phyloP scores from a whole-genome alignment of 305 asterid species.

The Ajuga reptans region DNA sequence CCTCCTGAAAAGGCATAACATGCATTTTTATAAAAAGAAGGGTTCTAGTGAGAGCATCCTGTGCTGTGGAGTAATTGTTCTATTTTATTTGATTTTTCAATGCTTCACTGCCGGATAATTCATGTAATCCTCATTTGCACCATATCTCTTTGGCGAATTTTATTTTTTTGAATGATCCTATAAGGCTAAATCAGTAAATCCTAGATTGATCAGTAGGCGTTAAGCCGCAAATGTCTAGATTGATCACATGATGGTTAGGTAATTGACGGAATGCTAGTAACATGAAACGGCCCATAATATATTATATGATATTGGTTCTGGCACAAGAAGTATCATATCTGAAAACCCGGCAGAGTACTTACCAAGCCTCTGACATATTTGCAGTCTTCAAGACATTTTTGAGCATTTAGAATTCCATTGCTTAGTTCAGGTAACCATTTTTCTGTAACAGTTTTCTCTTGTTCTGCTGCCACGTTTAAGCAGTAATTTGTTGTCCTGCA shows the following conservation, averaged over 20 bases:
- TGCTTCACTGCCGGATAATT: not conserved
- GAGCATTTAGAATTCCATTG: slow-evolving; percentile 65
- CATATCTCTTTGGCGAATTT: too few relatives aligned
- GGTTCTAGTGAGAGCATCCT: not conserved
- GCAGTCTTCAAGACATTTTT: slow-evolving; percentile 82
- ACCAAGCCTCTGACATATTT: slow-evolving; percentile 90
- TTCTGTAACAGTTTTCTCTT: slow-evolving; percentile 67
- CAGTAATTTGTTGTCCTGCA: slow-evolving; percentile 88
- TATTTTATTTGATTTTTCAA: not conserved
- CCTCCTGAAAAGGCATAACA: not conserved
- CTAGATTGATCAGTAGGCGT: not conserved
- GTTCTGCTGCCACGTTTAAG: slow-evolving; percentile 75
- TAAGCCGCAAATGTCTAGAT: not conserved
- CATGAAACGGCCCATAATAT: slow-evolving; percentile 2
- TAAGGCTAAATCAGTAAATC: not conserved
- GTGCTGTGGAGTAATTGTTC: not conserved
- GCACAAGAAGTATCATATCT: not conserved
- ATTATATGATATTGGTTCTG: not conserved
- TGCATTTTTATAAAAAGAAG: not conserved
- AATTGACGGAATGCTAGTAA: not conserved
- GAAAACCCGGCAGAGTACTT: slow-evolving; percentile 28
- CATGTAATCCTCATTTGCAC: not conserved
- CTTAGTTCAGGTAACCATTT: slow-evolving; percentile 81
- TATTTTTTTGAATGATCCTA: not conserved
- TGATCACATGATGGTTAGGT: not conserved